phyloP scores from a whole-genome alignment of 176 grass and related monocot species.

The Aegilops tauschii region DNA sequence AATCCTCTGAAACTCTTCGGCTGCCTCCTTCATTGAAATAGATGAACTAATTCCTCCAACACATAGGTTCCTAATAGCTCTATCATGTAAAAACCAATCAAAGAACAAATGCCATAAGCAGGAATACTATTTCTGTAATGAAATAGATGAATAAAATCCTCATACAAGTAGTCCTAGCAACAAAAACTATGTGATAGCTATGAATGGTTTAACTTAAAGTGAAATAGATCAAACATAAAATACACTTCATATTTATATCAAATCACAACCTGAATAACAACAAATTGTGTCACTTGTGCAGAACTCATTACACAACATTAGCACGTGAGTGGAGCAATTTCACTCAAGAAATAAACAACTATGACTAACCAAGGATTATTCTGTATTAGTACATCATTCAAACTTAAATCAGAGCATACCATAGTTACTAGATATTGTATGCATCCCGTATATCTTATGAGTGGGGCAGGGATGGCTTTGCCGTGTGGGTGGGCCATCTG shows the following conservation, averaged over 20 bases:
- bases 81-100: slow-evolving; percentile 53
- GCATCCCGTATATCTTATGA: not conserved
- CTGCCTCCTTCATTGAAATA: slow-evolving; percentile 32
- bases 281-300: not conserved
- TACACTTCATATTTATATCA: not conserved
- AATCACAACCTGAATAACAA: not conserved
- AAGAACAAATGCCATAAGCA: not conserved
- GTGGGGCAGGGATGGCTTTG: too few species aligned
- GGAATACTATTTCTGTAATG: too few species aligned
- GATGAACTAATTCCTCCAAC: slow-evolving; percentile 67
- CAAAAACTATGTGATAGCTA: not conserved
- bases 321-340: not conserved
- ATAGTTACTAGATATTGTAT: not conserved
- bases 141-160: not conserved
- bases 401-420: not conserved
- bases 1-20: slow-evolving; percentile 18
- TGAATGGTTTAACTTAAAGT: not conserved
- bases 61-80: slow-evolving; percentile 81
- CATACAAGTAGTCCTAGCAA: not conserved
- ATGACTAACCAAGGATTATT: not conserved
- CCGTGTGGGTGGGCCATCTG: too few species aligned
- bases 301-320: not conserved
- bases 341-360: not conserved
- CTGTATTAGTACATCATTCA: not conserved
- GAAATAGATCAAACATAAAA: not conserved